Percentiles rank a stretch among this genome's conserved stretches.
These are phyloP conservation scores for Datisca glomerata DNA, from an alignment of 306 rosid genomes.

Conservation along the genomic window DNA sequence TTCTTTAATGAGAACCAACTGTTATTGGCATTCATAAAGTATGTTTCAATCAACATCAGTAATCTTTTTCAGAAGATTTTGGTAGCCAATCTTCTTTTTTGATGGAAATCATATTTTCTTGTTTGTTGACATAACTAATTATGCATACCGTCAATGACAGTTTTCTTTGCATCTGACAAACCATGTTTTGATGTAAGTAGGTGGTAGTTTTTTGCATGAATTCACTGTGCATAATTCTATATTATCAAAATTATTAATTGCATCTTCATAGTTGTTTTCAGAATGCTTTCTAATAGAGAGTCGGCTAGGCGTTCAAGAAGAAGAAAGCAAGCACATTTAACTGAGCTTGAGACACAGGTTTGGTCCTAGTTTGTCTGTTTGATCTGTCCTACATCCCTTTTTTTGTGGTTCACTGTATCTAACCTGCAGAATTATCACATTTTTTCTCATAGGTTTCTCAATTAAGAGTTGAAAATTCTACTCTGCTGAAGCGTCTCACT, in stretches of 20 bases:
- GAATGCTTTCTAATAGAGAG: constrained; percentile 98
- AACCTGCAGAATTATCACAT: background rate
- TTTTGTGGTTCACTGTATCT: background rate
- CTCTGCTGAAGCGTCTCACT: constrained; percentile 60
- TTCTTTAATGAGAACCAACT: too few relatives aligned
- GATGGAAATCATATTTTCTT: constrained; percentile 7
- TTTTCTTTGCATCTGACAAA: too few relatives aligned
- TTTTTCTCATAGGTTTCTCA: constrained; percentile 51
- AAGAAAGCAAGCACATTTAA: constrained; percentile 95
- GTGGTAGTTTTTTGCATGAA: background rate
- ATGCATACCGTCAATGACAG: too few relatives aligned
- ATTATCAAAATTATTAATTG: too few relatives aligned
- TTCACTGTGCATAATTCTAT: too few relatives aligned
- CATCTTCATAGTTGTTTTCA: too few relatives aligned
- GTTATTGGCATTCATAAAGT: too few relatives aligned
- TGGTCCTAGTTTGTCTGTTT: background rate
- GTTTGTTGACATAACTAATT: background rate
- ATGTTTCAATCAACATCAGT: too few relatives aligned
- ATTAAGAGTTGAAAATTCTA: constrained; percentile 73
- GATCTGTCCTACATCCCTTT: constrained; percentile 6
- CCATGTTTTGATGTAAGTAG: background rate
- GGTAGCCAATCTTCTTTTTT: background rate
- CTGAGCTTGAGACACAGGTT: constrained; percentile 86
- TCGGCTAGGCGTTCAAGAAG: constrained; percentile 96
- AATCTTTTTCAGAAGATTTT: background rate